A percentile compares a stretch with the other conserved stretches of the same genome.
phyloP scores from a whole-genome alignment of 2,329 filamentous ascomycete species.

The Drechslerella dactyloides region DNA sequence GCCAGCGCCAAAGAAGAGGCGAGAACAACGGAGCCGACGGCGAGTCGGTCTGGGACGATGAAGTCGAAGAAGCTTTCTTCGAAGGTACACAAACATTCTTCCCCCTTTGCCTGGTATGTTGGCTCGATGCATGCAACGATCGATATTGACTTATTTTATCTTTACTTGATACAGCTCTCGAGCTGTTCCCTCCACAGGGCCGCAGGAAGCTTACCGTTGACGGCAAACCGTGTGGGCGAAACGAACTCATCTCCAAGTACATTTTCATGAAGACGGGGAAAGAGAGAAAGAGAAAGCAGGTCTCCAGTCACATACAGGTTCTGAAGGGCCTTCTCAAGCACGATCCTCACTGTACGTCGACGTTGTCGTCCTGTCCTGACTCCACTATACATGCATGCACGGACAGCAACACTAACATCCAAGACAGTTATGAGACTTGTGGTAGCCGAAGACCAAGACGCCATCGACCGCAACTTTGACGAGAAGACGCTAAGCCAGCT shows the following conservation, averaged over 20 bases:
- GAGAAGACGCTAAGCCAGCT: constrained; percentile 50
- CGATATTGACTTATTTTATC: constrained; percentile 9
- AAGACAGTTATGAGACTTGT: constrained; percentile 49
- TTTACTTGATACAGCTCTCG: constrained; percentile 62
- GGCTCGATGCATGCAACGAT: constrained; percentile 26
- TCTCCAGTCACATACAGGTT: constrained; percentile 75
- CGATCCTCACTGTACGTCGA: constrained; percentile 68
- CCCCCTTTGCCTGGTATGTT: constrained; percentile 4
- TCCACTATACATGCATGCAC: constrained; percentile 21
- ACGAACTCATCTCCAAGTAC: constrained; percentile 74
- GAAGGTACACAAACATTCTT: constrained; percentile 64
- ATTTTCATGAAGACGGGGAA: constrained; percentile 62
- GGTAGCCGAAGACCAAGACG: constrained; percentile 49
- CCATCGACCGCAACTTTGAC: constrained; percentile 48
- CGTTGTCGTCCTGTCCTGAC: constrained; percentile 5
- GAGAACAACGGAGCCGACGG: constrained; percentile 63
- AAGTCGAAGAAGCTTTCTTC: constrained; percentile 71
- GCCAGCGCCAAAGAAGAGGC: constrained; percentile 70
- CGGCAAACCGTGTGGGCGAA: constrained; percentile 70
- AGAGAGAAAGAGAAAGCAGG: constrained; percentile 66
- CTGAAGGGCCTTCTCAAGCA: constrained; percentile 71
- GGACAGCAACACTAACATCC: constrained; percentile 39
- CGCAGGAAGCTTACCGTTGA: constrained; percentile 71
- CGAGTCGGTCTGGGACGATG: constrained; percentile 68
- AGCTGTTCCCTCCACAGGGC: constrained; percentile 71